Evolutionary conservation across 192 early-diverging fungal species (phyloP).

Genomic region (Podila minutissima): DNA sequence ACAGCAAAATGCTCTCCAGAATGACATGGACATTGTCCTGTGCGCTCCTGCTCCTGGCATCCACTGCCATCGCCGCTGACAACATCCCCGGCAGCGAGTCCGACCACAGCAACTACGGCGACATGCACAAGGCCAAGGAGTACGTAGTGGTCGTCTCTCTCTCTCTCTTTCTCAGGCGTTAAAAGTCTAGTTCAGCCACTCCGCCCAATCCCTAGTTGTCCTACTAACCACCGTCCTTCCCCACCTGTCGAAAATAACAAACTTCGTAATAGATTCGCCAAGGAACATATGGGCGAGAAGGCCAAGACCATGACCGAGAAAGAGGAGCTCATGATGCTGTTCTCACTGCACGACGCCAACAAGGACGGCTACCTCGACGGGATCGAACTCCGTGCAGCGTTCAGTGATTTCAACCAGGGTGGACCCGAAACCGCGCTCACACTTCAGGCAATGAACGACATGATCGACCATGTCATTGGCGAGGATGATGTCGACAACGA

Average conservation of each 20-base stretch:
- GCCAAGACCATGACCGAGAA: constrained; percentile 56
- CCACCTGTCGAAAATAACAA: not conserved
- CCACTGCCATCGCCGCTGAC: not conserved
- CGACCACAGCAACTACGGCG: constrained; percentile 66
- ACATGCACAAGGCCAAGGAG: constrained; percentile 58
- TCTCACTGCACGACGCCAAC: constrained; percentile 78
- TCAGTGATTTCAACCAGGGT: constrained; percentile 55
- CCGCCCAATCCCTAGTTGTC: not conserved
- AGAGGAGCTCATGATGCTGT: constrained; percentile 76
- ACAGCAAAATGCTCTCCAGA: not conserved
- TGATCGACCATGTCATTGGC: constrained; percentile 78
- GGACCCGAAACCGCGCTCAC: constrained; percentile 20
- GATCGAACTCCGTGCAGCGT: constrained; percentile 75
- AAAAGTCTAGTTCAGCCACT: not conserved
- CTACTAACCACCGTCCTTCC: not conserved
- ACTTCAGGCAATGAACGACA: constrained; percentile 63
- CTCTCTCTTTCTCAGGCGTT: not conserved
- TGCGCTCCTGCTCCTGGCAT: constrained; percentile 4
- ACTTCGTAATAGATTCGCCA: constrained; percentile 51
- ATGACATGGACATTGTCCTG: not conserved
- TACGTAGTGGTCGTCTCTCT: constrained; percentile 13
- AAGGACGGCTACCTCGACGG: constrained; percentile 80
- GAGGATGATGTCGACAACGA: constrained; percentile 84
- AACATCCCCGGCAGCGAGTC: constrained; percentile 21
- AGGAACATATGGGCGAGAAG: constrained; percentile 64